phyloP scores from a whole-genome alignment of 148 eudicot species.

The Rhododendron williamsianum region DNA sequence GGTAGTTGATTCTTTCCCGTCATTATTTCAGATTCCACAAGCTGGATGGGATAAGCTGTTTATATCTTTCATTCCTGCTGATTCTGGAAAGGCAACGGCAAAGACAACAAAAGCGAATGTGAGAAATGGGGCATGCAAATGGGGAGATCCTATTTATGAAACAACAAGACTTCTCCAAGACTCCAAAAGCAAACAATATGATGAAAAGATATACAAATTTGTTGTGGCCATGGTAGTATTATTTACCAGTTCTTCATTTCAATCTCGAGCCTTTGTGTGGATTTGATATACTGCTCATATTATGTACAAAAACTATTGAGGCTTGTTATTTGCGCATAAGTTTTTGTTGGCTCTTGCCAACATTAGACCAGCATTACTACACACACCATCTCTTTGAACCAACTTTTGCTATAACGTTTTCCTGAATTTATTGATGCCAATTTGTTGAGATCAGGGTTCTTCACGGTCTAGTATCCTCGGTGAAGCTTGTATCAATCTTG shows the following conservation, averaged over 20 bases:
- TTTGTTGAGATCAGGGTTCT: constrained; percentile 57
- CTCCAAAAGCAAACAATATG: constrained; percentile 68
- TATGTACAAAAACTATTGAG: background rate
- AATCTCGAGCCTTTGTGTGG: background rate
- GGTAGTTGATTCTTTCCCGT: background rate
- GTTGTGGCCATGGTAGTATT: constrained; percentile 78
- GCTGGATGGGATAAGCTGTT: constrained; percentile 93
- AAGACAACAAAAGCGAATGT: constrained; percentile 94
- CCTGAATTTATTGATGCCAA: constrained; percentile 1
- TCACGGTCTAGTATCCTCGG: constrained; percentile 90
- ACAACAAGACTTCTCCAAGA: constrained; percentile 93
- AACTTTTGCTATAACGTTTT: constrained; percentile 1
- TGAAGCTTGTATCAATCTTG: constrained; percentile 90
- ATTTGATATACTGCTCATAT: background rate
- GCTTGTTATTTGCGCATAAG: background rate
- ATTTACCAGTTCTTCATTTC: background rate
- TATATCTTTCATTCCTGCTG: constrained; percentile 79
- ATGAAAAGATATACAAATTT: constrained; percentile 90
- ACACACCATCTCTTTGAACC: background rate
- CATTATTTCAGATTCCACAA: constrained; percentile 64
- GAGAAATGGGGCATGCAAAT: constrained; percentile 93
- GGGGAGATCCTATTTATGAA: constrained; percentile 99
- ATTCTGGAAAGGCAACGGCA: constrained; percentile 76
- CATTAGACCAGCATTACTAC: background rate
- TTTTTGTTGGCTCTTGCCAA: background rate